Evolutionary conservation across 164 flowering plant genomes (phyloP).

Genomic region (Cinnamomum micranthum): DNA sequence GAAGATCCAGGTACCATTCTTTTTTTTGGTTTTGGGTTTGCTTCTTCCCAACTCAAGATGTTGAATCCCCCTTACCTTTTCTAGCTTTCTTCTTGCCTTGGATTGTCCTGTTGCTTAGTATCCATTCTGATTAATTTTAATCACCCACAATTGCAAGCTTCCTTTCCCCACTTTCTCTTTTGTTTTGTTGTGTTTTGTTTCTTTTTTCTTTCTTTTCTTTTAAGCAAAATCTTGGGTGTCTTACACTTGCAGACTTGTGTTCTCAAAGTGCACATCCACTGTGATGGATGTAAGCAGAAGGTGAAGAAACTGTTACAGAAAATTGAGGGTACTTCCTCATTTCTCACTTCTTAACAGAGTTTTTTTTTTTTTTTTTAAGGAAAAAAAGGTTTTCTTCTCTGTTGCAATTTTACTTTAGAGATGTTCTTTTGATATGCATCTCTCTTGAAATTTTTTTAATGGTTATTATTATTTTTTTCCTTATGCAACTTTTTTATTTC

Average conservation of each 20-base stretch:
- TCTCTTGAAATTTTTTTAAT: background rate
- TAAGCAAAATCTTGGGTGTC: conserved; percentile 27
- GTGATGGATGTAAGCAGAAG: conserved; percentile 80
- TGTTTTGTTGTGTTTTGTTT: background rate
- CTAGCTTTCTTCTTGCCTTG: too few species aligned
- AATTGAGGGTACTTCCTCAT: conserved; percentile 58
- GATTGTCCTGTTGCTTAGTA: background rate
- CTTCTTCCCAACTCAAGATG: background rate
- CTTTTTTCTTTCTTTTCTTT: conserved; percentile 8
- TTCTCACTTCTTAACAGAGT: background rate
- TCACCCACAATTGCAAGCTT: background rate
- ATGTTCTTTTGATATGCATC: background rate
- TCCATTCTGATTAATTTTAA: background rate
- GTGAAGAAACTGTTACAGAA: conserved; percentile 81
- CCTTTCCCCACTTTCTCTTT: background rate
- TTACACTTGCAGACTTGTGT: conserved; percentile 44
- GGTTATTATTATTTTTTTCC: background rate
- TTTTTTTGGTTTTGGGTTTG: background rate
- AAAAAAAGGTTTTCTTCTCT: background rate
- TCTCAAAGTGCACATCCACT: conserved; percentile 81
- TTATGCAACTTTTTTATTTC: background rate
- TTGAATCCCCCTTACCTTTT: background rate
- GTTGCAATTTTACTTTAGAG: background rate
- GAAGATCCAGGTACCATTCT: conserved; percentile 63
- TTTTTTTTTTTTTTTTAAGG: background rate